phyloP scores from a whole-genome alignment of 2,329 filamentous ascomycete species.

The Penicillium sp. region DNA sequence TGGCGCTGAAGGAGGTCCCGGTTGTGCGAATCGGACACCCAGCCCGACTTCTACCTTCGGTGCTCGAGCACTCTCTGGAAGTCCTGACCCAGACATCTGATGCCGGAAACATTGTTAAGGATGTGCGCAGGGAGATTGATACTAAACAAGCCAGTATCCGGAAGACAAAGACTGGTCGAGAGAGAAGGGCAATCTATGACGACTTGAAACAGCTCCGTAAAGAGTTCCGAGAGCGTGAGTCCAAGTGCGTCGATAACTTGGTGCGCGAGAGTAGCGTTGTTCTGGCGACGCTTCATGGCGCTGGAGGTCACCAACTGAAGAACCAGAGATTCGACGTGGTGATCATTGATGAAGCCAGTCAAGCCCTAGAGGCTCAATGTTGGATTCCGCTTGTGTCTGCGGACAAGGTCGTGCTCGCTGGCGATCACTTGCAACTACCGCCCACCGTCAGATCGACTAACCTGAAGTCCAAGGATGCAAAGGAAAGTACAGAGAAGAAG shows the following conservation, averaged over 20 bases:
- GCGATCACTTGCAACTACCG: slow-evolving; percentile 88
- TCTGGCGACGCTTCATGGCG: slow-evolving; percentile 84
- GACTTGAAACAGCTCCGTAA: slow-evolving; percentile 81
- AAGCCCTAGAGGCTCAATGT: slow-evolving; percentile 92
- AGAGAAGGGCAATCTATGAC: slow-evolving; percentile 73
- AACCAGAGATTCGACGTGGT: slow-evolving; percentile 85
- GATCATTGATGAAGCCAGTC: slow-evolving; percentile 91
- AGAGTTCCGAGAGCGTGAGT: slow-evolving; percentile 82
- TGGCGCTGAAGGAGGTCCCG: slow-evolving; percentile 76
- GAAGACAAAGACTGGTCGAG: slow-evolving; percentile 75
- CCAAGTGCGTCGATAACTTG: slow-evolving; percentile 70
- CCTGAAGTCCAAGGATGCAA: slow-evolving; percentile 38
- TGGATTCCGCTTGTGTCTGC: slow-evolving; percentile 83
- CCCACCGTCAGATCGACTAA: slow-evolving; percentile 82
- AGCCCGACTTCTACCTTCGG: slow-evolving; percentile 79
- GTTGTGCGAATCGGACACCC: slow-evolving; percentile 91
- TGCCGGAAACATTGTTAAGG: slow-evolving; percentile 79
- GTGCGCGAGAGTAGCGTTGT: slow-evolving; percentile 78
- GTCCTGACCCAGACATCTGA: slow-evolving; percentile 86
- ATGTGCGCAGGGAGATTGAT: slow-evolving; percentile 90
- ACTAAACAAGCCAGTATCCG: slow-evolving; percentile 80
- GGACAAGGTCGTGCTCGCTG: slow-evolving; percentile 82
- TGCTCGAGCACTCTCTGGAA: slow-evolving; percentile 84
- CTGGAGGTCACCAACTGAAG: slow-evolving; percentile 76
- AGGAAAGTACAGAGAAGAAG: slow-evolving; percentile 32